phyloP scores from a whole-genome alignment of 164 flowering plant species.

The Santalum album region DNA sequence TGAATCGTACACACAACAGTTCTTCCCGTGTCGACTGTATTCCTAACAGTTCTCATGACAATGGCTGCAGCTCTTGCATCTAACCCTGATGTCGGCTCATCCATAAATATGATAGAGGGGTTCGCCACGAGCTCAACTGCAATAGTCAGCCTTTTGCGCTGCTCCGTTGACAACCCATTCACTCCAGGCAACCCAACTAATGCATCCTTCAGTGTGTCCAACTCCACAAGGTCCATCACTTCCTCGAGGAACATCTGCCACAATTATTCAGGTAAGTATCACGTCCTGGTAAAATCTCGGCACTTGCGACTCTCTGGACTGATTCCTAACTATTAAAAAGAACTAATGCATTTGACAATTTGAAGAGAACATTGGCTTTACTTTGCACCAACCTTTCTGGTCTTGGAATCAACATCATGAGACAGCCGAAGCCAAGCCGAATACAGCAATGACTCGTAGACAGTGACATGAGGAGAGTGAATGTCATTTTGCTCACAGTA shows the following conservation, averaged over 20 bases:
- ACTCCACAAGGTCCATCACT: slow-evolving; percentile 51
- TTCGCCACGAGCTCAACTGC: slow-evolving; percentile 63
- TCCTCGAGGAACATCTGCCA: slow-evolving; percentile 46
- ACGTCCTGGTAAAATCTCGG: no score
- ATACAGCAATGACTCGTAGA: slow-evolving; percentile 27
- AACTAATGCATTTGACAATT: no score
- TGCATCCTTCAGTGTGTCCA: slow-evolving; percentile 27
- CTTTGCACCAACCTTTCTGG: slow-evolving; percentile 20
- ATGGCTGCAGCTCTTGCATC: slow-evolving; percentile 72
- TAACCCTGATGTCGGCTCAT: slow-evolving; percentile 65
- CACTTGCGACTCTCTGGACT: no score
- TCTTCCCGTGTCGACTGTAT: slow-evolving; percentile 60
- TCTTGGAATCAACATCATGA: slow-evolving; percentile 20
- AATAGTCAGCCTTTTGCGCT: slow-evolving; percentile 53
- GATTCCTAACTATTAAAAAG: no score
- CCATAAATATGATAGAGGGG: slow-evolving; percentile 65
- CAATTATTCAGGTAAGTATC: slow-evolving; percentile 1
- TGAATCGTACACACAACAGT: slow-evolving; percentile 63
- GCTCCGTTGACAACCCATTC: slow-evolving; percentile 53
- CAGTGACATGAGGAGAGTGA: slow-evolving; percentile 48
- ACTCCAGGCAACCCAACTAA: slow-evolving; percentile 51
- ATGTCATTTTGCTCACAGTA: slow-evolving; percentile 57
- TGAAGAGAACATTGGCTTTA: no score
- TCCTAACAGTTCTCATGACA: slow-evolving; percentile 62
- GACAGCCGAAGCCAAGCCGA: slow-evolving; percentile 36